phyloP scores from a whole-genome alignment of 2,329 filamentous ascomycete species.

The Ceratocystis diversiconidia region DNA sequence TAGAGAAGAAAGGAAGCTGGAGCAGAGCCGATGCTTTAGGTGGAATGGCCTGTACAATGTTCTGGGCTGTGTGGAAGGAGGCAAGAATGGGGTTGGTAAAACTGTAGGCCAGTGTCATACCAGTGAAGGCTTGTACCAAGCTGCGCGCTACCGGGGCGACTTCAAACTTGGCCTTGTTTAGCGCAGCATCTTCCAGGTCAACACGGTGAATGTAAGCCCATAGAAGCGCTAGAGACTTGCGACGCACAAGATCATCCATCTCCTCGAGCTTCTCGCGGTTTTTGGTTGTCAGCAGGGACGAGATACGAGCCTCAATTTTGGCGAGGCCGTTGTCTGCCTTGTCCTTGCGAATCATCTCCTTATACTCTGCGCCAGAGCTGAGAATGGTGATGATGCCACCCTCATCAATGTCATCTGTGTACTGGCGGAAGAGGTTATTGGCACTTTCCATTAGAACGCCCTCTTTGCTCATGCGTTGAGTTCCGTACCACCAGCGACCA shows the following conservation, averaged over 20 bases:
- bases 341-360: slow-evolving; percentile 58
- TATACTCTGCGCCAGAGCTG: slow-evolving; percentile 76
- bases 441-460: slow-evolving; percentile 85
- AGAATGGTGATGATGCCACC: slow-evolving; percentile 67
- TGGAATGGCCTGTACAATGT: slow-evolving; percentile 75
- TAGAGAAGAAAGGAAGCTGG: slow-evolving; percentile 77
- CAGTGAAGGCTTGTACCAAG: slow-evolving; percentile 72
- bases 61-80: slow-evolving; percentile 70
- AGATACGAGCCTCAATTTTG: slow-evolving; percentile 68
- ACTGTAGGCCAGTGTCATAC: slow-evolving; percentile 77
- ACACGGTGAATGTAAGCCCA: slow-evolving; percentile 92
- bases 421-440: slow-evolving; percentile 87
- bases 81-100: slow-evolving; percentile 69
- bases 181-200: slow-evolving; percentile 61
- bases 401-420: slow-evolving; percentile 69
- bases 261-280: slow-evolving; percentile 66
- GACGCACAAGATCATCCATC: slow-evolving; percentile 62
- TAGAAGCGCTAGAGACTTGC: slow-evolving; percentile 77
- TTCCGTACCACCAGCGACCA: slow-evolving; percentile 98
- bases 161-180: slow-evolving; percentile 79
- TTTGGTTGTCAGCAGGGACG: slow-evolving; percentile 49
- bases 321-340: slow-evolving; percentile 68
- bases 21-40: slow-evolving; percentile 76
- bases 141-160: slow-evolving; percentile 74
- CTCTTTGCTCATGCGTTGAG: slow-evolving; percentile 83